Evolutionary conservation across 2,329 filamentous ascomycete species (phyloP).

Genomic region (Xylariomycetidae sp.): DNA sequence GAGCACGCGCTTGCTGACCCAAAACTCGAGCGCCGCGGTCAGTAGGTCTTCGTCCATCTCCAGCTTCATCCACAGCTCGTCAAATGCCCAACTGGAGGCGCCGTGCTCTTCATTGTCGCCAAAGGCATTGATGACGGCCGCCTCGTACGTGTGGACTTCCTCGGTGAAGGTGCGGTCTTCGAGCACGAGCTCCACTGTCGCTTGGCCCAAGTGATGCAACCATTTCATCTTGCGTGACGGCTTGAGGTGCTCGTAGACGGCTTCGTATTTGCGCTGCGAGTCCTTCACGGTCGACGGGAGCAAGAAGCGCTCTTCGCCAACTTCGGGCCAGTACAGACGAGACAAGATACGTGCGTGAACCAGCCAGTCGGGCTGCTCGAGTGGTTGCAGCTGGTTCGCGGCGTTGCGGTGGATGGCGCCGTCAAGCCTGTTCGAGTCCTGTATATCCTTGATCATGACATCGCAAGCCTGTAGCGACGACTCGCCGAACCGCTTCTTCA

Average conservation of each 20-base stretch:
- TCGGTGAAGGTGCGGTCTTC: conserved; percentile 69
- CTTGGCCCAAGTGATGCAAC: conserved; percentile 76
- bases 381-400: conserved; percentile 18
- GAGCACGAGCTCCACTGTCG: conserved; percentile 74
- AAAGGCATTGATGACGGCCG: conserved; percentile 82
- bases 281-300: conserved; percentile 53
- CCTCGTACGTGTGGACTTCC: conserved; percentile 77
- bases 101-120: conserved; percentile 23
- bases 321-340: conserved; percentile 84
- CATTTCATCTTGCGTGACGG: conserved; percentile 80
- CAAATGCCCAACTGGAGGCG: conserved; percentile 38
- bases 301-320: conserved; percentile 63
- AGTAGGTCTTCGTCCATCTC: conserved; percentile 72
- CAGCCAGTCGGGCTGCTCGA: conserved; percentile 26
- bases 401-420: conserved; percentile 50
- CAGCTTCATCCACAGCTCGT: conserved; percentile 48
- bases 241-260: conserved; percentile 74
- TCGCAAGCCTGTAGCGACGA: conserved; percentile 84
- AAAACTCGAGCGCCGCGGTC: conserved; percentile 61
- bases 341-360: conserved; percentile 84
- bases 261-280: conserved; percentile 65
- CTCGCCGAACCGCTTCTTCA: conserved; percentile 87
- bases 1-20: conserved; percentile 64
- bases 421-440: conserved; percentile 74
- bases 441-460: conserved; percentile 93